These are phyloP conservation scores for Chalciporus pseudorubinellus DNA, from an alignment of 768 basidiomycete genomes.

Conservation along the genomic window DNA sequence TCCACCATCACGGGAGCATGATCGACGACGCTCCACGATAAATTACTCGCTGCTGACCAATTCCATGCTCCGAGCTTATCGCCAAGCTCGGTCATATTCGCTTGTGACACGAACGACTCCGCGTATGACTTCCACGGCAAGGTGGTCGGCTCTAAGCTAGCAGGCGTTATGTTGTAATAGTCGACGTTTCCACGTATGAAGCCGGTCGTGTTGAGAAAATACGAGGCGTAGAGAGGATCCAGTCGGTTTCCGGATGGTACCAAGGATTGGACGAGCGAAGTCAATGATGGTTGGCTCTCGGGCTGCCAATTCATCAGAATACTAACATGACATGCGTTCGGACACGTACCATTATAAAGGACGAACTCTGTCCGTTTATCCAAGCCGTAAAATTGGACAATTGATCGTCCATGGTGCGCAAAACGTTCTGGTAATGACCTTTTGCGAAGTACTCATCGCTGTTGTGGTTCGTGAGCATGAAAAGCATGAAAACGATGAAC, in stretches of 20 bases:
- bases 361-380: slow-evolving; percentile 63
- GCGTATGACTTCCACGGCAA: slow-evolving; percentile 52
- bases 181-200: slow-evolving; percentile 65
- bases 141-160: slow-evolving; percentile 36
- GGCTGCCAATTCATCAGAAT: slow-evolving; percentile 39
- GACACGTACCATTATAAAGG: slow-evolving; percentile 60
- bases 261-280: slow-evolving; percentile 49
- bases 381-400: slow-evolving; percentile 74
- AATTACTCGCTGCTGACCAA: slow-evolving; percentile 62
- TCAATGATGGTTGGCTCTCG: slow-evolving; percentile 40
- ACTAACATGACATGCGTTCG: background rate
- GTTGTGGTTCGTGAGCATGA: slow-evolving; percentile 75
- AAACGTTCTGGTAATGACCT: slow-evolving; percentile 64
- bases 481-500: slow-evolving; percentile 70
- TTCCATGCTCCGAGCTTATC: slow-evolving; percentile 61
- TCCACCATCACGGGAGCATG: slow-evolving; percentile 41
- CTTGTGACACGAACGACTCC: slow-evolving; percentile 45
- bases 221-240: slow-evolving; percentile 50
- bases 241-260: slow-evolving; percentile 43
- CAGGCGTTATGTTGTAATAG: slow-evolving; percentile 62
- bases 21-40: slow-evolving; percentile 67
- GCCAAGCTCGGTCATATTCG: slow-evolving; percentile 49
- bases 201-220: slow-evolving; percentile 76
- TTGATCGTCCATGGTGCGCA: slow-evolving; percentile 56
- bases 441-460: slow-evolving; percentile 64